Evolutionary conservation across 2,329 filamentous ascomycete genomes (phyloP), one percentile per base, ranked within the genome.

Genomic region (Hirsutella minnesotensis): DNA sequence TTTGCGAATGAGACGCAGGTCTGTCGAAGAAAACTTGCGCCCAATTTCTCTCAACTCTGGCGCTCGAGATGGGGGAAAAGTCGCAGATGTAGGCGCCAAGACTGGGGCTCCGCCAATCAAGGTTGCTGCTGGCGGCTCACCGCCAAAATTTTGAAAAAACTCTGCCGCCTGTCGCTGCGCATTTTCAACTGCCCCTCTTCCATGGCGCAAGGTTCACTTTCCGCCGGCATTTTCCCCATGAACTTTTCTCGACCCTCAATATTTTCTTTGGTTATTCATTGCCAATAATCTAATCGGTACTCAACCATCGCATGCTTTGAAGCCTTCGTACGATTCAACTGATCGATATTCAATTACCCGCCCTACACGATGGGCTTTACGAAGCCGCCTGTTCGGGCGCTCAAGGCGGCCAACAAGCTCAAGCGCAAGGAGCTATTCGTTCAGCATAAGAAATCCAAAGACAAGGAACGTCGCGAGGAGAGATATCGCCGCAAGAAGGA

Each of bases 401-500:
- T 69, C 36, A 72, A 67, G 53, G 62, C 79, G 2, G 73, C 71
- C 47, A 94, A 94, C 66, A 95, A 95, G 62, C 65, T 86, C 19
- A 81, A 81, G 57, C 76, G 92, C 48, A 77, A 92, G 59, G 72
- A 82, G 53, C 74, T 90, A 46, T 83, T 88, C 57, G 71, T 95
- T 46, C 79, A 85, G 52, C 75, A 83, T 57, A 96, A 95, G 66
- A 83, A 83, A 58, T 70, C 75, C 37, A 77, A 77, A 50, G 84
- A 87, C 58, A 81, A 80, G 57, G 69, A 79, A 38, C 85, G 83
- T 54, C 80, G 86, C 55, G 84, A 88, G 54, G 75, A 81, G 55
- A 79, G 89, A 48, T 83, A 88, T 59, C 76, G 77, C 39, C 74
- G 86, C 46, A 88, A 86, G 65, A 86, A 83, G 64, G 85, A 89